Evolutionary conservation across 2,329 filamentous ascomycete species (phyloP), one percentile per base, ranked within the genome.

Genomic region (Ambrosiella cleistominuta): DNA sequence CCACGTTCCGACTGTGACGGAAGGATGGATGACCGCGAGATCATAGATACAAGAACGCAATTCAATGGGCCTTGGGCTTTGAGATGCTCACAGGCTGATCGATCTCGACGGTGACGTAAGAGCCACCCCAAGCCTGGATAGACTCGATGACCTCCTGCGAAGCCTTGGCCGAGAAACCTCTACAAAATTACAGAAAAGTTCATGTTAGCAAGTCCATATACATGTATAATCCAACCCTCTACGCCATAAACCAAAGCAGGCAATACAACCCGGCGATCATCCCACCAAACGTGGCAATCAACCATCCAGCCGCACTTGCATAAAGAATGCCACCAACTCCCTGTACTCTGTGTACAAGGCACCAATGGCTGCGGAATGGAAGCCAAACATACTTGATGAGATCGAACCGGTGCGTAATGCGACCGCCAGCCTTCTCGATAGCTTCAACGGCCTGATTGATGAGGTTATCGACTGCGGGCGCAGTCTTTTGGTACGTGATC

Each of bases 361-460:
- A 27, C 27, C 39, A 38, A 44, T 15, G n/a, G 51, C 2, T n/a
- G 7, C 13, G 15, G 38, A 36, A 3, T 15, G 50, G 19, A 15
- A 47, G 7, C 13, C 7, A 19, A 27, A 63, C 82, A 67, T 76
- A 88, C 84, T 81, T 79, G 69, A 83, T 79, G 60, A 82, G 67
- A 52, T 72, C 71, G 69, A 88, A 93, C 66, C 83, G 79, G 71
- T 94, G 88, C 19, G 85, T 93, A 64, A 95, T 88, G 54, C 79
- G 70, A 44, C 87, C 88, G 54, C 86, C 86, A 44, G 82, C 82
- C 51, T 82, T 74, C 56, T 75, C 70, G 64, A 95, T 82, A 1
- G 80, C 78, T 47, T 83, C 70, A 74, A 85, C 93, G 50, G 87
- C 88, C 58, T 85, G 70, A 19, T 81, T 72, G 38, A 95, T 69